Conservation (phyloP, 306 rosid species). For the Mucuna pruriens region DNA sequence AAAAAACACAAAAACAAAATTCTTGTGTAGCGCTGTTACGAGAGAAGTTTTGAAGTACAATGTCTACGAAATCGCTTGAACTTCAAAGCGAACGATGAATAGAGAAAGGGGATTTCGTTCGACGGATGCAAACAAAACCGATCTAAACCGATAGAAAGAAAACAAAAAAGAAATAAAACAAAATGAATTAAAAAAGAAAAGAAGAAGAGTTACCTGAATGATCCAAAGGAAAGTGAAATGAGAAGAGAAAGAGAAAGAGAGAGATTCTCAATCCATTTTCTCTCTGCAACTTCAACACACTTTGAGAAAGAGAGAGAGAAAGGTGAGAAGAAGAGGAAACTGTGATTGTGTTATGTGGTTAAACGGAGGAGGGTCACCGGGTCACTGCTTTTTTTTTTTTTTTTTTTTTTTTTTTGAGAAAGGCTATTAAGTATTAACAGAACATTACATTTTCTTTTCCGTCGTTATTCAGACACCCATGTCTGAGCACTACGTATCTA, state of each 20-base stretch:
- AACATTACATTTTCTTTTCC: background rate
- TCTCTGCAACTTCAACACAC: conserved; percentile 27
- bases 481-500: too few species aligned
- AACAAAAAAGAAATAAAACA: background rate
- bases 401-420: background rate
- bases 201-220: conserved; percentile 18
- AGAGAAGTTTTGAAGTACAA: background rate
- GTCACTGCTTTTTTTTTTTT: too few species aligned
- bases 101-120: background rate
- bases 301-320: background rate
- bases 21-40: background rate
- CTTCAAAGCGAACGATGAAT: background rate
- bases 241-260: background rate
- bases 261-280: conserved; percentile 37
- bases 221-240: background rate
- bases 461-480: too few species aligned
- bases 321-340: background rate
- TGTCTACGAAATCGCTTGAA: background rate
- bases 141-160: conserved; percentile 32
- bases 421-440: background rate
- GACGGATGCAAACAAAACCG: conserved; percentile 5
- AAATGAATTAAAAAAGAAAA: background rate
- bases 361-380: background rate
- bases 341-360: background rate
- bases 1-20: background rate